Conservation (phyloP, 2,329 filamentous ascomycete genomes). For the Epichloe scottii region DNA sequence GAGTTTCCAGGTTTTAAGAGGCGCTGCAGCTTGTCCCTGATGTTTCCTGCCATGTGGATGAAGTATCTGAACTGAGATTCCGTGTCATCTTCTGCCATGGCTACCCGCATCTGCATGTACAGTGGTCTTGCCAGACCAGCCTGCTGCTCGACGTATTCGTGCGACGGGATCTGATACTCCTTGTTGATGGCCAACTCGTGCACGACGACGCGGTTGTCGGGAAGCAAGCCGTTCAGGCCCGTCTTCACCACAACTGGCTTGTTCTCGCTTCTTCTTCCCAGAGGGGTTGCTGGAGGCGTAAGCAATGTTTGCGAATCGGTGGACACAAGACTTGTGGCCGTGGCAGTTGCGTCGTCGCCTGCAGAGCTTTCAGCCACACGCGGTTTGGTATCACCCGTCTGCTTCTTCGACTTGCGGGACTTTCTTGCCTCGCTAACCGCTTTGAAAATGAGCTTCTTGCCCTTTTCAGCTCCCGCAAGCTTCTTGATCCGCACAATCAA, state of each 20-base stretch:
- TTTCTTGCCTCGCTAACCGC: constrained; percentile 62
- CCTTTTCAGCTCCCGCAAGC: constrained; percentile 58
- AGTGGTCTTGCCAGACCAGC: constrained; percentile 34
- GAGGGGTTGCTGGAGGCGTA: constrained; percentile 41
- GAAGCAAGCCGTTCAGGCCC: constrained; percentile 44
- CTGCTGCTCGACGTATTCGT: constrained; percentile 46
- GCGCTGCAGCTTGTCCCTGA: constrained; percentile 59
- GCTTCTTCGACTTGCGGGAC: constrained; percentile 50
- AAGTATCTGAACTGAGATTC: constrained; percentile 57
- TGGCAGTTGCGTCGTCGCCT: constrained; percentile 22
- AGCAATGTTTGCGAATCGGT: constrained; percentile 33
- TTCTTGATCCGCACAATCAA: constrained; percentile 69
- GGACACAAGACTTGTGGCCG: constrained; percentile 24
- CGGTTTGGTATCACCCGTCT: constrained; percentile 57
- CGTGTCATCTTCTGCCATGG: constrained; percentile 51
- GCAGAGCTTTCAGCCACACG: constrained; percentile 42
- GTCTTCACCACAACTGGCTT: constrained; percentile 24
- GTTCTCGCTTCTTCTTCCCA: constrained; percentile 19
- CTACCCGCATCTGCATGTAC: constrained; percentile 47
- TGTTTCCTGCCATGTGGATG: constrained; percentile 55
- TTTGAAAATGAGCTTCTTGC: constrained; percentile 60
- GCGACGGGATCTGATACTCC: constrained; percentile 58
- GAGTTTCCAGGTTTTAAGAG: constrained; percentile 58
- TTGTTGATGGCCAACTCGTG: constrained; percentile 73
- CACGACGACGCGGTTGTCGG: constrained; percentile 61